Evolutionary conservation across 2,329 filamentous ascomycete genomes (phyloP).

Genomic region (Alternaria solani): DNA sequence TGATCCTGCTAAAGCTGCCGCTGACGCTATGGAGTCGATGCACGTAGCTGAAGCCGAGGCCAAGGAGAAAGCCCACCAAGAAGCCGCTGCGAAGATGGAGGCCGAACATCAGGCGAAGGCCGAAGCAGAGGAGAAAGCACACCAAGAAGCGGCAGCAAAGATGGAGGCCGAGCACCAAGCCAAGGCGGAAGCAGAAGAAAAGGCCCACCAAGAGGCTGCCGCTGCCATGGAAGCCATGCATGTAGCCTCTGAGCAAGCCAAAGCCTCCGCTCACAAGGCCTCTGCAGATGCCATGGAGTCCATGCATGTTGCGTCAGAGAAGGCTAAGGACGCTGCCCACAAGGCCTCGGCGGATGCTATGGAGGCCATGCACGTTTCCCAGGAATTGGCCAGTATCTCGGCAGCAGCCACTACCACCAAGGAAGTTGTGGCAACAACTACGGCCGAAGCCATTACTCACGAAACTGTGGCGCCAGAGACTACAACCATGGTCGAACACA

Average conservation of each 20-base stretch:
- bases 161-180: conserved; percentile 21
- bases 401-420: conserved; percentile 9
- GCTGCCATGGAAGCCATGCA: conserved; percentile 23
- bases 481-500: not conserved
- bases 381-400: conserved; percentile 17
- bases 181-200: conserved; percentile 14
- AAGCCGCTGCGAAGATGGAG: conserved; percentile 27
- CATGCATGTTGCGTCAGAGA: conserved; percentile 19
- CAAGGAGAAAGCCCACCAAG: conserved; percentile 26
- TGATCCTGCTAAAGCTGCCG: conserved; percentile 16
- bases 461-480: conserved; percentile 10
- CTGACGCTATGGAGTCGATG: conserved; percentile 18
- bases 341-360: conserved; percentile 21
- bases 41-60: conserved; percentile 32
- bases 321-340: conserved; percentile 17
- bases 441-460: conserved; percentile 14
- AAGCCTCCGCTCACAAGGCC: conserved; percentile 17
- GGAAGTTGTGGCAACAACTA: conserved; percentile 2
- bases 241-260: conserved; percentile 19
- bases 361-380: conserved; percentile 22
- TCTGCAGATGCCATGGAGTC: conserved; percentile 24
- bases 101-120: conserved; percentile 26
- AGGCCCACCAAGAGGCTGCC: conserved; percentile 18
- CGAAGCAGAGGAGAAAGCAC: conserved; percentile 24
- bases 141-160: conserved; percentile 20